Evolutionary conservation across 768 basidiomycete species (phyloP), one percentile per base, ranked within the genome.

Genomic region (Suillus weaverae): DNA sequence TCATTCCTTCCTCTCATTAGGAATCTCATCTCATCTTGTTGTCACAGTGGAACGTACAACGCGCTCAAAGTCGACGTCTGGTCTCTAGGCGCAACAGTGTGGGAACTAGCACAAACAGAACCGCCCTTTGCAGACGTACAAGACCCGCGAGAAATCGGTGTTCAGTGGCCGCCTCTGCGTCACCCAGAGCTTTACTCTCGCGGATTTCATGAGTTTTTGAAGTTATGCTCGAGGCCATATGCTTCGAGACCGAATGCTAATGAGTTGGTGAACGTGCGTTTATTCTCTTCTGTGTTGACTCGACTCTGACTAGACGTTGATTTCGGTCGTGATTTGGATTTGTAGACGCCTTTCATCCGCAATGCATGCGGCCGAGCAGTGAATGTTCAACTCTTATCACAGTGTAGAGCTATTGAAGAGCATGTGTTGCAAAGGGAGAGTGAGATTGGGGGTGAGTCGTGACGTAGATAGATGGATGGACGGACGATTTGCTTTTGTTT

Each of bases 1-100:
- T 39, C 20, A 22, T n/a, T 33, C 44, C 35, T 38, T 39, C 53
- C 13, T 9, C 16, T 61, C 32, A n/a, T 26, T 16, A 22, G 43
- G 36, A 44, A 51, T 53, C 67, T 70, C 11, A 72, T 60, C 16
- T 59, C 61, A 32, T 20, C 63, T 43, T 63, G 30, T 38, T 44
- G n/a, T 54, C 50, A 18, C 60, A 90, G 89, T 60, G 87, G 89
- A 13, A 79, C 87, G 0, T 93, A 94, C 70, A 81, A 94, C 69
- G 84, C 87, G 1, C 81, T 92, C 50, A 88, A 89, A 72, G 86
- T 92, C 54, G 92, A 94, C 65, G 80, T 89, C 0, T 94, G 91
- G 91, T 92, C 91, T 0, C 79, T 92, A 7, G 92, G 92, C 2
- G 92, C 92, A 0, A 94, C 92, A 0, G 83, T 91, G 0, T 93